A percentile compares a stretch with the other conserved stretches of the same genome.
These are phyloP conservation scores for Avena insularis DNA, from an alignment of 176 grass and related monocot species.

Conservation along the genomic window DNA sequence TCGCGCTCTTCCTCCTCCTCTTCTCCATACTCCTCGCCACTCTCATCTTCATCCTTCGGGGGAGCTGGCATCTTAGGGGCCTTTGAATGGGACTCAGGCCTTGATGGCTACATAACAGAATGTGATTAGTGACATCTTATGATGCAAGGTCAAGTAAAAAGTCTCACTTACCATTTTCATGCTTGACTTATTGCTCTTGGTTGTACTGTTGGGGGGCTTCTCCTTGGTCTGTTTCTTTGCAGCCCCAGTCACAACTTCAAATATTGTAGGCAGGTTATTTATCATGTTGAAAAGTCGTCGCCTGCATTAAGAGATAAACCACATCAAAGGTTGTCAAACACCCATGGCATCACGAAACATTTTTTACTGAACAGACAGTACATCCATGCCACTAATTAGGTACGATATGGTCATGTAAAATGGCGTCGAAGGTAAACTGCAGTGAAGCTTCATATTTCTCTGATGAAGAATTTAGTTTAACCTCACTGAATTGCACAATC, in stretches of 20 bases:
- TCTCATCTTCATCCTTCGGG: slow-evolving; percentile 76
- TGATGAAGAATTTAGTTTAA: neutral
- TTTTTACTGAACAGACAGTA: slow-evolving; percentile 10
- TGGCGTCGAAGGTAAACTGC: neutral
- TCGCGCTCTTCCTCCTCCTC: slow-evolving; percentile 84
- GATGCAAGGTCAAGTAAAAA: slow-evolving; percentile 15
- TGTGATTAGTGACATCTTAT: slow-evolving; percentile 4
- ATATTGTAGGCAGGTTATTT: slow-evolving; percentile 92
- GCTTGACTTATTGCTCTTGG: slow-evolving; percentile 73
- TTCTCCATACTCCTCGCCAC: slow-evolving; percentile 61
- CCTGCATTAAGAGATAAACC: slow-evolving; percentile 46
- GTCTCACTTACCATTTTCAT: slow-evolving; percentile 69
- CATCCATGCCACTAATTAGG: neutral
- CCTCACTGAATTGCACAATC: neutral
- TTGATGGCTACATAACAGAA: slow-evolving; percentile 51
- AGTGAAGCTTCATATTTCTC: neutral
- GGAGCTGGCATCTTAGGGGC: slow-evolving; percentile 47
- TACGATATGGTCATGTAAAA: neutral
- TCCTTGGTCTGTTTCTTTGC: slow-evolving; percentile 89
- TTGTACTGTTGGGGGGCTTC: slow-evolving; percentile 74
- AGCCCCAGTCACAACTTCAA: slow-evolving; percentile 89
- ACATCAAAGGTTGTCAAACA: neutral
- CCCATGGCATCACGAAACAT: slow-evolving; percentile 4
- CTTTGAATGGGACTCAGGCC: slow-evolving; percentile 62
- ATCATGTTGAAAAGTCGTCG: slow-evolving; percentile 94